Conservation (phyloP, 805 yeast genomes). For the Kodamaea kaohsiungensis region DNA sequence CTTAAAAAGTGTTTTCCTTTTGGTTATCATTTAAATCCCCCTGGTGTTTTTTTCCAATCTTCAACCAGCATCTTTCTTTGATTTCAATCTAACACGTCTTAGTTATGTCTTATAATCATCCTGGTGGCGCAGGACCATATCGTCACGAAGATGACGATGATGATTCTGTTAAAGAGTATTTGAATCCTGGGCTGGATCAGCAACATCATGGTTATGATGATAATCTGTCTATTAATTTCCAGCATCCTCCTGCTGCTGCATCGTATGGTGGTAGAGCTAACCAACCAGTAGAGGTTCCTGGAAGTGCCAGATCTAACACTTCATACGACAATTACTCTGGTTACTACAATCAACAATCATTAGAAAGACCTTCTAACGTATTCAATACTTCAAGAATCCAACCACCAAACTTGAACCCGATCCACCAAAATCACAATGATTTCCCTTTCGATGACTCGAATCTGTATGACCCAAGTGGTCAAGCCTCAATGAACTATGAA, state of each 20-base stretch:
- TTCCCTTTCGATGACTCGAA: constrained; percentile 13
- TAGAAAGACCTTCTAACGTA: constrained; percentile 26
- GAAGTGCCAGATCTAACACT: constrained; percentile 12
- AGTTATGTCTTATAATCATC: constrained; percentile 1
- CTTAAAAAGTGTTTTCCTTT: too few relatives aligned
- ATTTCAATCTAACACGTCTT: neutral
- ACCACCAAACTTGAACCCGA: constrained; percentile 18
- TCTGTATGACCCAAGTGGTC: constrained; percentile 9
- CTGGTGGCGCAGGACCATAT: neutral
- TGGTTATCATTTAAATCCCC: neutral
- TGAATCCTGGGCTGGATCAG: constrained; percentile 11
- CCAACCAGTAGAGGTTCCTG: constrained; percentile 6
- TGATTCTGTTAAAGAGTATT: constrained; percentile 16
- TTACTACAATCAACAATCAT: constrained; percentile 22
- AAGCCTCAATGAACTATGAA: constrained; percentile 12
- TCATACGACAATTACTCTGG: constrained; percentile 23
- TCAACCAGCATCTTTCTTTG: neutral
- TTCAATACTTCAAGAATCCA: constrained; percentile 25
- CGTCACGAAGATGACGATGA: constrained; percentile 5
- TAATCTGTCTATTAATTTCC: constrained; percentile 24
- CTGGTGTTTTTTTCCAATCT: neutral
- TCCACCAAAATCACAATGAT: constrained; percentile 14
- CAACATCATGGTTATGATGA: constrained; percentile 9
- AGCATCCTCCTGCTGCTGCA: constrained; percentile 28
- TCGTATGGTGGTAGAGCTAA: constrained; percentile 9